Evolutionary conservation across 1,284 basidiomycete species (phyloP), one percentile per base, ranked within the genome.

Genomic region (Schizophyllum amplum): DNA sequence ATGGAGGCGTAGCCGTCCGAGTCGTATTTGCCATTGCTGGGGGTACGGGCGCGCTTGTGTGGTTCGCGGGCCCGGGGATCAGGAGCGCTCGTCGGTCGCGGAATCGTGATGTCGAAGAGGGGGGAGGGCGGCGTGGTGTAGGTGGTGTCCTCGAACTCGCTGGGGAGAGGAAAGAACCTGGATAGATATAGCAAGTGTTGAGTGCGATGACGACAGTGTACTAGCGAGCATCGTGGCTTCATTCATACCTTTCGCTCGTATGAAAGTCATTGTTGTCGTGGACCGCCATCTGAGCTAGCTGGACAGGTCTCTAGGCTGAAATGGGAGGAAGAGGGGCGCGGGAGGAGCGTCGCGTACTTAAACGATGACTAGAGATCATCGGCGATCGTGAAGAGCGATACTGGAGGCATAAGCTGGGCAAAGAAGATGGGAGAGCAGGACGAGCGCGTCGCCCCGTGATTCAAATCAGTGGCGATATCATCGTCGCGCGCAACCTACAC

Each of bases 61-160:
- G 11, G 33, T 62, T 24, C 52, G 26, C 9, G 60, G 56, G 23
- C 59, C 56, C 11, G 61, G 57, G 2, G 60, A 59, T 42, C 55
- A 27, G 26, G 60, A 51, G 25, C 57, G 60, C 22, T 21, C 47
- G 52, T 53, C 33, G 33, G 33, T 13, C 33, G 33, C 13, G 33
- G 33, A 42, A 42, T 42, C 33, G 33, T 42, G 33, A 17, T 42
- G 33, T 42, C 33, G 33, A 42, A 42, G 3, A 42, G 33, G 17
- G 33, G 33, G 33, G 33, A 42, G 33, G 33, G 33, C 33, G 33
- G 33, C 33, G 33, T 42, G 33, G 33, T 42, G 33, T 42, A 42
- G 4, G 33, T 42, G 33, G 33, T 42, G 33, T 42, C 33, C 17
- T 42, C 33, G 33, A 42, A 42, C 33, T 42, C 33, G 33, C 33